These are phyloP conservation scores for Dendrobium chrysotoxum DNA, from an alignment of 106 monocot species.

Conservation along the genomic window DNA sequence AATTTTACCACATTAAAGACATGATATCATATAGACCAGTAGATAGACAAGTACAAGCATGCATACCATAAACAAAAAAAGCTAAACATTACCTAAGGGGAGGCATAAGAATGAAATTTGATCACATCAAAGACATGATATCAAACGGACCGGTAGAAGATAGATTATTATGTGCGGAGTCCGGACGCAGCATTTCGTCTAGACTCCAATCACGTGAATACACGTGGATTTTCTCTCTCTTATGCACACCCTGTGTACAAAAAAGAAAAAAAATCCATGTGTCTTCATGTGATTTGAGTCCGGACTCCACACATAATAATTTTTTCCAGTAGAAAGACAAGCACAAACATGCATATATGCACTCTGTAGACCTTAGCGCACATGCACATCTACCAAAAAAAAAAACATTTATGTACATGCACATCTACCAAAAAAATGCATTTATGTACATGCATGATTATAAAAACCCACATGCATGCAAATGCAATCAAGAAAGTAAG, in stretches of 20 bases:
- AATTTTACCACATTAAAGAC: neutral
- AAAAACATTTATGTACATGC: too few species aligned
- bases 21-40: neutral
- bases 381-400: too few species aligned
- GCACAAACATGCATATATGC: neutral
- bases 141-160: neutral
- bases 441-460: neutral
- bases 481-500: neutral
- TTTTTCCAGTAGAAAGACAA: neutral
- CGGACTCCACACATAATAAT: too few species aligned
- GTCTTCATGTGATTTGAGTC: too few species aligned
- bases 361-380: too few species aligned
- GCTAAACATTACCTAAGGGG: neutral
- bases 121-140: neutral
- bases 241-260: too few species aligned
- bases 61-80: neutral
- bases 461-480: neutral
- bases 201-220: too few species aligned
- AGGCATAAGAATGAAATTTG: neutral
- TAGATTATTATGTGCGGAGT: too few species aligned
- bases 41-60: neutral
- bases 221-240: too few species aligned
- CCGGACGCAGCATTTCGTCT: too few species aligned
- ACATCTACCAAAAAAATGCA: too few species aligned
- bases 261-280: too few species aligned